phyloP scores from a whole-genome alignment of 306 rosid genomes.

The Vigna radiata region DNA sequence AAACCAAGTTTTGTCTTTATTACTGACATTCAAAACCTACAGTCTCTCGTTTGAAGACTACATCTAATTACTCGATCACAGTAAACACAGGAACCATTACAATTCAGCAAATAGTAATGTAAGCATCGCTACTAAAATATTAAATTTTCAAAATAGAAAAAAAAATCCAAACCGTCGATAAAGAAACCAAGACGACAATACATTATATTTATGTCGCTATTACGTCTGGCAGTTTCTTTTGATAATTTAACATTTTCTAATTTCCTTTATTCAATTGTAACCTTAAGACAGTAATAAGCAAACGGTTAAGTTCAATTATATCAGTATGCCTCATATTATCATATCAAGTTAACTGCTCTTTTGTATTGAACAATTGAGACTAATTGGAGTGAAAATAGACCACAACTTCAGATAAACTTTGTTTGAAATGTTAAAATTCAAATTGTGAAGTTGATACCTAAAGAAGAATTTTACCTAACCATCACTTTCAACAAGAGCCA shows the following conservation, averaged over 20 bases:
- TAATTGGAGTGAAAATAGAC: neutral
- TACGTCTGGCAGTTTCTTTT: neutral
- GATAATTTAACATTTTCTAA: neutral
- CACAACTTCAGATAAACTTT: neutral
- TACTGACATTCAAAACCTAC: neutral
- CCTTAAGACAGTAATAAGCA: too few relatives aligned
- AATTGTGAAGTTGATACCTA: neutral
- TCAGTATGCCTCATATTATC: neutral
- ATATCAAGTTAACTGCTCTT: neutral
- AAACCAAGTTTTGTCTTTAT: neutral
- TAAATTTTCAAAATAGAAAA: neutral
- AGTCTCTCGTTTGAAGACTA: neutral
- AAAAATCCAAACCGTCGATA: neutral
- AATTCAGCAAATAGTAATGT: neutral
- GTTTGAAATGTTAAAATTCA: neutral
- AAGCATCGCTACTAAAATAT: too few relatives aligned
- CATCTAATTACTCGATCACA: neutral
- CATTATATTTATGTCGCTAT: neutral
- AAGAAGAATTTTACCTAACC: neutral
- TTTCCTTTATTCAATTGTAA: neutral
- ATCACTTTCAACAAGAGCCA: neutral
- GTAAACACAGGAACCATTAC: neutral
- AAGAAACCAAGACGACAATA: neutral
- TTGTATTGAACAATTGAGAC: neutral
- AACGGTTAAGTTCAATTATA: neutral